Evolutionary conservation across 768 basidiomycete species (phyloP), one percentile per base, ranked within the genome.

Genomic region (Roridomyces roridus): DNA sequence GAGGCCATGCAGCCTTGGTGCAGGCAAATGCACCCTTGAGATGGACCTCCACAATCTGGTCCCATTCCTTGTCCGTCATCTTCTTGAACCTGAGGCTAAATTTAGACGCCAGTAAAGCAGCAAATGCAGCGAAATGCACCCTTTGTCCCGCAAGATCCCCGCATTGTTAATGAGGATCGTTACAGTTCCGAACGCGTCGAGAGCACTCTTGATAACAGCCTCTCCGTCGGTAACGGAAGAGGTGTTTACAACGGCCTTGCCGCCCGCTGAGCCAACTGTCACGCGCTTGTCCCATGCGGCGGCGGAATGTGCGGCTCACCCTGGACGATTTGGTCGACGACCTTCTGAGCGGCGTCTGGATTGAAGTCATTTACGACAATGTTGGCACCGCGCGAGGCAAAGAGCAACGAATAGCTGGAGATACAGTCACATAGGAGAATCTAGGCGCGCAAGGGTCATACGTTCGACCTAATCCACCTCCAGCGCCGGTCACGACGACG

Each of bases 321-420:
- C 69, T 84, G 81, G 45, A 77, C 81, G 67, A 98, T 96, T 74
- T 96, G 88, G 61, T 92, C 88, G 7, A 96, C 96, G 21, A 98
- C 93, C 65, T 88, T 91, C 72, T 96, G 91, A 4, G 96, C 96
- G 24, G 93, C 91, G 49, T 86, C 86, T 31, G 79, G 81, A 65
- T 91, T 94, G 68, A 98, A 89, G 70, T 98, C 97, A 68, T 98
- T 98, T 39, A 98, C 92, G 56, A 98, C 92, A 49, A 98, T 85
- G 62, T 92, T 93, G 9, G 96, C 96, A 6, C 96, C 96, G 47
- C 94, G 82, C 10, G 91, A 85, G n/a, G 94, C 96, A 71, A 94
- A 98, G 61, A 96, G 80, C 46, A 92, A 78, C 1, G 95, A 91
- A 75, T 98, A 96, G 8, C 96, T 94, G 68, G 34, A 40, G 42